Evolutionary conservation across 1,284 basidiomycete genomes (phyloP), one percentile per base, ranked within the genome.

Genomic region (Tetrapyrgos nigripes): DNA sequence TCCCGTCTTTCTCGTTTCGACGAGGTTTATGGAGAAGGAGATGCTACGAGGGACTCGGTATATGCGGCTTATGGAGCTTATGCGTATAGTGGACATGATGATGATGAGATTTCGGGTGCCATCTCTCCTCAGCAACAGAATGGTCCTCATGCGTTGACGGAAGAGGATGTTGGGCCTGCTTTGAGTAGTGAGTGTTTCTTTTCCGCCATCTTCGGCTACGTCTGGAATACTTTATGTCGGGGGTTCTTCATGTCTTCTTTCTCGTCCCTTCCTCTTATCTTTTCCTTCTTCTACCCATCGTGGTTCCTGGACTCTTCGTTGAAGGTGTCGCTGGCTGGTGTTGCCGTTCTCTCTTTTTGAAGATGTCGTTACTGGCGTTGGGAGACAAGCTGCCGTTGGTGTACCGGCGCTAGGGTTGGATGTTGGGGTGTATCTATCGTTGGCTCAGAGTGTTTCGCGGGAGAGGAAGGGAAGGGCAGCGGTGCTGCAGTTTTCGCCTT

Each of bases 101-200:
- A 27, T 17, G 19, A 47, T 2, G 47, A 46, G 10, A 50, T 48
- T 33, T 66, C 75, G 9, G 73, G 66, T 4, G 78, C 79, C 40
- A 71, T 88, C 59, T 87, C 85, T 11, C 93, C 93, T 9, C 84
- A 84, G 3, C 93, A 94, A 71, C 78, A 85, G 0, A 72, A 75
- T 27, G 92, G 93, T 33, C 83, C 92, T 3, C 66, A 86, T 50
- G 79, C 85, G 6, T 80, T 94, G 49, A 87, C 83, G 3, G 74
- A 84, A 0, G 88, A 89, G 37, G 89, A 91, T 65, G 76, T 88
- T 10, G 79, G 85, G 72, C 86, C 87, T 4, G 89, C 89, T 17
- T 73, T 90, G 37, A 79, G 76, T 56, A 79, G 87, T 88, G 68
- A 68, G 86, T 81, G 1, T 46, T 26, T 54, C 50, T 47, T 4